These are phyloP conservation scores for Eutrema heterophyllum DNA, from an alignment of 345 rosid genomes.

Conservation along the genomic window DNA sequence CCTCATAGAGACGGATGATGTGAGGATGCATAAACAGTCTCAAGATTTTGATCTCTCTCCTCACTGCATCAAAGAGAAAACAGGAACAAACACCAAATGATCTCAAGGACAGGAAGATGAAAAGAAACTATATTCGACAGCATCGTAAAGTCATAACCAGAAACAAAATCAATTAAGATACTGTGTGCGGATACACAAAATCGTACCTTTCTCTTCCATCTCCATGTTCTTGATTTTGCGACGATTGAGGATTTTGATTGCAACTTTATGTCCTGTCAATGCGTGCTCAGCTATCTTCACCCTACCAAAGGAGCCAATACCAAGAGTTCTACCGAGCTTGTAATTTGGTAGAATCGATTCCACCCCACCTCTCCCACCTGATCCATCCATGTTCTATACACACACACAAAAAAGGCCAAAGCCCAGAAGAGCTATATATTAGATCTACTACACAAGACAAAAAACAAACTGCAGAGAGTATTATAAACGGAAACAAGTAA, in stretches of 20 bases:
- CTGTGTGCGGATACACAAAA: not conserved
- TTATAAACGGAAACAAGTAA: not conserved
- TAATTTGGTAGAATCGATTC: constrained; percentile 61
- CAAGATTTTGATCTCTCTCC: constrained; percentile 88
- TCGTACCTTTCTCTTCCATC: constrained; percentile 88
- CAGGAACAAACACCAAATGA: not conserved
- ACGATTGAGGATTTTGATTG: constrained; percentile 91
- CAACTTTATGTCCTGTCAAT: constrained; percentile 85
- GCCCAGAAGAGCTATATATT: not conserved
- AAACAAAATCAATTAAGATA: not conserved
- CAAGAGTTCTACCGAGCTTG: constrained; percentile 80
- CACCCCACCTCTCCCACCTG: constrained; percentile 45
- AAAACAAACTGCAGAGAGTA: not conserved
- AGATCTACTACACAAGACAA: not conserved
- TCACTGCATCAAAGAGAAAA: constrained; percentile 46
- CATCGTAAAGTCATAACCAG: not conserved
- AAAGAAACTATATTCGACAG: not conserved
- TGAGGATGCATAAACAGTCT: constrained; percentile 97
- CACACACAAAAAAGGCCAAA: not conserved
- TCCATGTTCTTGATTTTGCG: constrained; percentile 70
- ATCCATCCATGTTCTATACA: constrained; percentile 50
- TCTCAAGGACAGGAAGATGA: not conserved
- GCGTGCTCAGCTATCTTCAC: constrained; percentile 90
- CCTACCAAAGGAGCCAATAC: constrained; percentile 91
- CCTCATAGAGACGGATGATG: constrained; percentile 85